Percentiles rank a stretch among this genome's conserved stretches.
These are phyloP conservation scores for Murraya koenigii DNA, from an alignment of 345 rosid species.

Conservation along the genomic window DNA sequence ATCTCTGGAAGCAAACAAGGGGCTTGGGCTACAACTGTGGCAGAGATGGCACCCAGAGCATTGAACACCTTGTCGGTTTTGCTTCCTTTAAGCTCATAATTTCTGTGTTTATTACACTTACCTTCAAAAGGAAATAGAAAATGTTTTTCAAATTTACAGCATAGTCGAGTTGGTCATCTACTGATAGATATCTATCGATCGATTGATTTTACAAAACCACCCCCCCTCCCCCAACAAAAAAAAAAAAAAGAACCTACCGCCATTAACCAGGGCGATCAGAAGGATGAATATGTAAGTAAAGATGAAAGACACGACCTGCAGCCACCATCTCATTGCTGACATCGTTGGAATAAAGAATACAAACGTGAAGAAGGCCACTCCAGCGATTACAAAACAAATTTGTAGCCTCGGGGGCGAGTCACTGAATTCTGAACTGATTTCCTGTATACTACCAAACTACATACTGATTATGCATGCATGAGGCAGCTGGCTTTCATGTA, in stretches of 20 bases:
- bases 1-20: slow-evolving; percentile 33
- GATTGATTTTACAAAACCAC: no score
- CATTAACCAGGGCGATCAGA: slow-evolving; percentile 14
- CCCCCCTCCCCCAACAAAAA: no score
- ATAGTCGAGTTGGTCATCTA: no score
- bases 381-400: slow-evolving; percentile 22
- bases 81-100: slow-evolving; percentile 21
- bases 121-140: slow-evolving; percentile 10
- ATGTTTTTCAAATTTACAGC: no score
- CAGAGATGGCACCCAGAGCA: slow-evolving; percentile 27
- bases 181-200: no score
- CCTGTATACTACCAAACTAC: slow-evolving; percentile 8
- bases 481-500: no score
- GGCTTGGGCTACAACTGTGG: slow-evolving; percentile 21
- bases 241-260: slow-evolving; percentile 10
- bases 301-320: slow-evolving; percentile 20
- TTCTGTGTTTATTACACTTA: slow-evolving; percentile 6
- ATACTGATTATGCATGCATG: no score
- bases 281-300: slow-evolving; percentile 17
- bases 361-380: slow-evolving; percentile 25
- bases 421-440: slow-evolving; percentile 19
- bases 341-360: slow-evolving; percentile 28
- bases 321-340: slow-evolving; percentile 35
- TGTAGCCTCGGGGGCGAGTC: slow-evolving; percentile 31
- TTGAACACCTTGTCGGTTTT: slow-evolving; percentile 18